These are phyloP conservation scores for Irpex sp. DNA, from an alignment of 1,284 basidiomycete genomes.

Conservation along the genomic window DNA sequence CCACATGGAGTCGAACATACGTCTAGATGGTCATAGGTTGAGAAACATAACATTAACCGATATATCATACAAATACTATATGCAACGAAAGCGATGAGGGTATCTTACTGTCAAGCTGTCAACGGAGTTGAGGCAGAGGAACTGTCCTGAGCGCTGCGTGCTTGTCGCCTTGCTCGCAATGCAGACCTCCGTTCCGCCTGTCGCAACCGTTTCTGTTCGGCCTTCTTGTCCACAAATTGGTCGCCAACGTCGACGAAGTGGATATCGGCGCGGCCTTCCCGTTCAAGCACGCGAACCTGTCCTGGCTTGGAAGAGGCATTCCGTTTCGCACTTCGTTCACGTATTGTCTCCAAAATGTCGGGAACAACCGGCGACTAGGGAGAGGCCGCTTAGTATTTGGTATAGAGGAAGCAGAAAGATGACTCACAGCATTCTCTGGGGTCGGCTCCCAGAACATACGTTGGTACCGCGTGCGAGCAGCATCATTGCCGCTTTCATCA, in stretches of 20 bases:
- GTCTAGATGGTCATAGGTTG: background rate
- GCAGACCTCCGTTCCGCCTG: constrained; percentile 42
- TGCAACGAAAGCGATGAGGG: background rate
- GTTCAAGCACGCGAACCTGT: constrained; percentile 15
- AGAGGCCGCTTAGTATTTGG: background rate
- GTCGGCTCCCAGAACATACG: constrained; percentile 73
- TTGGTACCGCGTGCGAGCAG: constrained; percentile 61
- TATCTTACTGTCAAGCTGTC: background rate
- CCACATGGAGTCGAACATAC: background rate
- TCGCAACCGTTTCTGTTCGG: constrained; percentile 45
- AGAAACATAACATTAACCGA: background rate
- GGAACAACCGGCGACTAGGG: constrained; percentile 57
- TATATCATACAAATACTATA: background rate
- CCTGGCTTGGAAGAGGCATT: constrained; percentile 26
- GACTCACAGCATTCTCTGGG: constrained; percentile 56
- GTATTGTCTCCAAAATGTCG: constrained; percentile 39
- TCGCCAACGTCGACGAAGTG: constrained; percentile 69
- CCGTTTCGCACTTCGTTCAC: constrained; percentile 20
- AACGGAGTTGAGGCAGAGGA: background rate
- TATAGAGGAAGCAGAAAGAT: background rate
- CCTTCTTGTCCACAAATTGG: constrained; percentile 57
- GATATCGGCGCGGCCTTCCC: constrained; percentile 45
- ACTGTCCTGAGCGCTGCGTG: background rate
- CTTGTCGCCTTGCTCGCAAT: constrained; percentile 23
- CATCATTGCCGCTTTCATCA: constrained; percentile 51